Percentiles rank a stretch among this genome's conserved stretches.
Evolutionary conservation across 176 grass and related monocot genomes (phyloP).

Genomic region (Pontederia crassipes): DNA sequence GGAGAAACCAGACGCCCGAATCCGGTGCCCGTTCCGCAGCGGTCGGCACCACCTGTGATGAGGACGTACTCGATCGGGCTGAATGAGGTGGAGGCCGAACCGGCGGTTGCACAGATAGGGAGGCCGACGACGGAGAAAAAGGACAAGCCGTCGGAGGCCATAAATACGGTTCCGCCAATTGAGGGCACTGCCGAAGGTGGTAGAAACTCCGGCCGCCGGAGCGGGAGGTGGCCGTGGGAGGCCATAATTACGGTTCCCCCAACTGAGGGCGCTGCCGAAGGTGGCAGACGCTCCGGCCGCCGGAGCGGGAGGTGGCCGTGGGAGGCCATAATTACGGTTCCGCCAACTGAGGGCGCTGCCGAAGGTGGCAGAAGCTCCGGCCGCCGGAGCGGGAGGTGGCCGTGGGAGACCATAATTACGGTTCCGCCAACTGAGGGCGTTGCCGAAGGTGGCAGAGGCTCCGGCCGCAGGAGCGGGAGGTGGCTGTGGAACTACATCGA

Average conservation of each 20-base stretch:
- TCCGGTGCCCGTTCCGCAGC: conserved; percentile 19
- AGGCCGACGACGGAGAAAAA: neutral
- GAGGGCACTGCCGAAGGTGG: neutral
- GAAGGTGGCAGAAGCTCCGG: neutral
- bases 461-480: conserved; percentile 2
- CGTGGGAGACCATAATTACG: no score
- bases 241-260: no score
- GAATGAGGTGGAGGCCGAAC: conserved; percentile 74
- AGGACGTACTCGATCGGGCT: conserved; percentile 35
- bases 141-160: conserved; percentile 19
- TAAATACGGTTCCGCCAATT: neutral
- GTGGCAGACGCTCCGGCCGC: neutral
- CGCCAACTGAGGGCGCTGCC: neutral
- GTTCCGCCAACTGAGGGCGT: no score
- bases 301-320: conserved; percentile 14
- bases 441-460: neutral
- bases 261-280: neutral
- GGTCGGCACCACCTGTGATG: conserved; percentile 1
- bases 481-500: conserved; percentile 34
- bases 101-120: conserved; percentile 28
- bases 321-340: neutral
- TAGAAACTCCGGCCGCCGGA: no score
- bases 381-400: no score
- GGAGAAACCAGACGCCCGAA: conserved; percentile 22
- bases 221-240: no score